phyloP scores from a whole-genome alignment of 305 asterid genomes.

The Solanum hybrid region DNA sequence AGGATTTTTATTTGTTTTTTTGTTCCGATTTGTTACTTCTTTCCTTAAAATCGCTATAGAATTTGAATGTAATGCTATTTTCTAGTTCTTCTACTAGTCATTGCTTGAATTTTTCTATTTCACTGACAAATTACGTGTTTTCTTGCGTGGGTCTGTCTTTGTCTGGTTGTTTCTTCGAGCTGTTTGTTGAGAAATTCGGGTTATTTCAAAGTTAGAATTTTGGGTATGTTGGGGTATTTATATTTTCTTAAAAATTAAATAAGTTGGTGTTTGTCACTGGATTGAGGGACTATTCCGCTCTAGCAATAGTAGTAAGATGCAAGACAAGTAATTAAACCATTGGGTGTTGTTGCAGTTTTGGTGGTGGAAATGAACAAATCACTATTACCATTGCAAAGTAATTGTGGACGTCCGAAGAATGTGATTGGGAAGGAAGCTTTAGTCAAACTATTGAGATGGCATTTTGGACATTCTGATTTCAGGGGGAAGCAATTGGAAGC shows the following conservation, averaged over 20 bases:
- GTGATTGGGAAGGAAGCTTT: constrained; percentile 62
- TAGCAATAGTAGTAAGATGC: neutral
- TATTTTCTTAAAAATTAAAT: neutral
- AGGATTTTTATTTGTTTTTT: neutral
- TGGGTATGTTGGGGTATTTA: neutral
- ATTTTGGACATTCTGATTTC: constrained; percentile 81
- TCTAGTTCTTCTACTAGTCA: neutral
- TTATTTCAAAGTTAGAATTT: neutral
- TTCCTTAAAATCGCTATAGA: neutral
- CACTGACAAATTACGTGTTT: neutral
- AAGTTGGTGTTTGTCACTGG: neutral
- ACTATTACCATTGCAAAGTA: constrained; percentile 50
- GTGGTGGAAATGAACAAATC: constrained; percentile 60
- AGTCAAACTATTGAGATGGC: constrained; percentile 88
- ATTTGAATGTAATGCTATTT: neutral
- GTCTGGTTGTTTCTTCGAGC: neutral
- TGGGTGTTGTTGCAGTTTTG: neutral
- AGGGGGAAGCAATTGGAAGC: constrained; percentile 90
- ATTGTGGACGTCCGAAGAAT: constrained; percentile 44
- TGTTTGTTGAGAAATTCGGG: neutral
- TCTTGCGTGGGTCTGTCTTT: neutral
- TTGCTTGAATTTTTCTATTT: neutral
- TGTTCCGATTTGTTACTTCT: neutral
- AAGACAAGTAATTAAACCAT: neutral
- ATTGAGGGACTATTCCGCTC: neutral